Percentiles rank a stretch among this genome's conserved stretches.
phyloP scores from a whole-genome alignment of 2,329 filamentous ascomycete genomes.

The Phyllosticta capitalensis region DNA sequence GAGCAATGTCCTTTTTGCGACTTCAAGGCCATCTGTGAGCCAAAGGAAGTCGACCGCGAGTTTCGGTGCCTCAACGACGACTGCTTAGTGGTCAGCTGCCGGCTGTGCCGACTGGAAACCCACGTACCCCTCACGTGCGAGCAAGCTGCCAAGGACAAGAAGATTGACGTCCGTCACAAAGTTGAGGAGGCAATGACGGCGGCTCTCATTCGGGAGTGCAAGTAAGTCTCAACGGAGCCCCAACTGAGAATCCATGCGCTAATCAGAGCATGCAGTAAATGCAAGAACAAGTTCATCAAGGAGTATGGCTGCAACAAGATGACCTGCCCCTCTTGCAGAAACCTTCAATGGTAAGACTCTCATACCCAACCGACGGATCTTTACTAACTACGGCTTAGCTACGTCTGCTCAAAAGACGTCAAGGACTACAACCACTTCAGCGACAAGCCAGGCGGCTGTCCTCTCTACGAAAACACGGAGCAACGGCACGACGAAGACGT shows the following conservation, averaged over 20 bases:
- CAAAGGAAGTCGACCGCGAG: constrained; percentile 58
- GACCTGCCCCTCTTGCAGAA: constrained; percentile 53
- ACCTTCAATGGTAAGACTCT: constrained; percentile 43
- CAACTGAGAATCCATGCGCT: neutral
- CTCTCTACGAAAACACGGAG: constrained; percentile 55
- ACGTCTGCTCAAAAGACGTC: constrained; percentile 58
- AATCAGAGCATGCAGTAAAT: constrained; percentile 29
- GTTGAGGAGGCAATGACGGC: constrained; percentile 80
- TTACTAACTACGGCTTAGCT: constrained; percentile 42
- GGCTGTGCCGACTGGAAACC: constrained; percentile 54
- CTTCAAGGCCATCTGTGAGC: constrained; percentile 64
- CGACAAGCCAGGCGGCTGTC: constrained; percentile 47
- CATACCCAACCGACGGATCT: neutral
- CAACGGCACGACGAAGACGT: constrained; percentile 56
- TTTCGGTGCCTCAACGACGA: constrained; percentile 61
- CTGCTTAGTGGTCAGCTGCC: constrained; percentile 47
- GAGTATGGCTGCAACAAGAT: constrained; percentile 77
- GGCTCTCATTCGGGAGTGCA: constrained; percentile 69
- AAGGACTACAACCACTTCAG: constrained; percentile 64
- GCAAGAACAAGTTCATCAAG: constrained; percentile 70
- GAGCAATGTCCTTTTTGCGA: constrained; percentile 74
- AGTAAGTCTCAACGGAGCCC: constrained; percentile 24
- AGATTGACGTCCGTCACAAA: constrained; percentile 51
- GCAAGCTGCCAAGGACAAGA: constrained; percentile 51
- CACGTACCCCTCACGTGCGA: constrained; percentile 66